Conservation (phyloP, 495 filamentous ascomycete genomes). For the Xylaria intraflava region DNA sequence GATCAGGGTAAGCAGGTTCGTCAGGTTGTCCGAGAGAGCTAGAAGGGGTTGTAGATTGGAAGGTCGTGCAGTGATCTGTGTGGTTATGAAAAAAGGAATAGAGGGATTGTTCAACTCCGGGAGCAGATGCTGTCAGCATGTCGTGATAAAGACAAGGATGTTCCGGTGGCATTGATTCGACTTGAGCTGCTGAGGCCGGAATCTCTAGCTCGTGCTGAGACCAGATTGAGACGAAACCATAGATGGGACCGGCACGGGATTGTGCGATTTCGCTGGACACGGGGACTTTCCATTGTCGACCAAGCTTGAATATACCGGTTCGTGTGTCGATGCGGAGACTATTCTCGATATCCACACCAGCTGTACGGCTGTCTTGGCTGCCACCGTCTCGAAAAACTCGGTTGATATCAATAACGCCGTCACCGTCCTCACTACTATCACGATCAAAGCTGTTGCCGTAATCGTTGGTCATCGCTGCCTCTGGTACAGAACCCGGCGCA, state of each 20-base stretch:
- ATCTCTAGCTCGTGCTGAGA: background rate
- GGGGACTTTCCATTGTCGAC: constrained; percentile 7
- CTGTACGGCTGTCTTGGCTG: background rate
- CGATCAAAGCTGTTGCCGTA: background rate
- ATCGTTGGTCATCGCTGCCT: no score
- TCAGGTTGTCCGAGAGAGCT: no score
- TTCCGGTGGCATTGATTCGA: background rate
- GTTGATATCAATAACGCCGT: background rate
- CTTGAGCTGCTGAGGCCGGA: background rate
- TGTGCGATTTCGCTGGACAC: background rate
- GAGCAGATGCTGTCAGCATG: background rate
- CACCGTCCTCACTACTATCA: background rate
- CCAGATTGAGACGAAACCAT: background rate
- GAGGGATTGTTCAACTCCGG: no score
- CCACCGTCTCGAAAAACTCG: background rate
- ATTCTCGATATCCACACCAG: background rate
- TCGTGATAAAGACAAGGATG: background rate
- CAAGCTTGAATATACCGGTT: background rate
- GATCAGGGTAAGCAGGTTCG: no score
- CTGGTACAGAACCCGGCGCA: no score
- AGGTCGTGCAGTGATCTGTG: no score
- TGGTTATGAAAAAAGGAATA: no score
- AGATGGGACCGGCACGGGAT: background rate
- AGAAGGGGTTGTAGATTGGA: no score
- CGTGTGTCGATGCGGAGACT: background rate